A percentile compares a stretch with the other conserved stretches of the same genome.
phyloP scores from a whole-genome alignment of 257 asterid species.

The Scutellaria minor region DNA sequence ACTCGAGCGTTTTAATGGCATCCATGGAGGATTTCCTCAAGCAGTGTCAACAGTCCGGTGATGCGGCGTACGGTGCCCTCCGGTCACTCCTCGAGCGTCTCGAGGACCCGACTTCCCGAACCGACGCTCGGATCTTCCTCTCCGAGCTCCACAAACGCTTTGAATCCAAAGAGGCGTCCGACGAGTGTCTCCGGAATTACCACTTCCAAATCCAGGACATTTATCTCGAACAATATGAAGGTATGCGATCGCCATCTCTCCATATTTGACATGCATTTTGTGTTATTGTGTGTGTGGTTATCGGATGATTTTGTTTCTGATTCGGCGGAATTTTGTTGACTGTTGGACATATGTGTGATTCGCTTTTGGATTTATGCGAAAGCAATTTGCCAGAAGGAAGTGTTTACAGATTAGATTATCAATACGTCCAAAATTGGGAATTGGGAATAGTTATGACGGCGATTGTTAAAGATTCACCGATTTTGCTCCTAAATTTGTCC shows the following conservation, averaged over 20 bases:
- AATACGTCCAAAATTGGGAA: slow-evolving; percentile 22
- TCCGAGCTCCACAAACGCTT: slow-evolving; percentile 78
- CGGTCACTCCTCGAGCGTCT: slow-evolving; percentile 89
- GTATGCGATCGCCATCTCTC: slow-evolving; percentile 40
- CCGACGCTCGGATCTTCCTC: slow-evolving; percentile 84
- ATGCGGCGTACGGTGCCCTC: slow-evolving; percentile 83
- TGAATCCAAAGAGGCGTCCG: slow-evolving; percentile 56
- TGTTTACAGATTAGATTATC: not conserved
- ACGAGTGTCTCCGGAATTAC: slow-evolving; percentile 66
- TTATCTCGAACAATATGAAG: slow-evolving; percentile 79
- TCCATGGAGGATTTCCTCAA: slow-evolving; percentile 79
- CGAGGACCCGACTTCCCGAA: slow-evolving; percentile 80
- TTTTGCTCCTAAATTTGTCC: not conserved
- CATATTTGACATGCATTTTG: slow-evolving; percentile 4
- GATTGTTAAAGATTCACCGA: slow-evolving; percentile 20
- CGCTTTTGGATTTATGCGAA: slow-evolving; percentile 27
- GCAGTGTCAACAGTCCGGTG: slow-evolving; percentile 82
- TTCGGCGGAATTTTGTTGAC: slow-evolving; percentile 12
- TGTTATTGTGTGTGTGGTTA: not conserved
- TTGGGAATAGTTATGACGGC: not conserved
- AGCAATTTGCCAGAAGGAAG: not conserved
- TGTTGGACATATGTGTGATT: not conserved
- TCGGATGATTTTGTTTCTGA: slow-evolving; percentile 27
- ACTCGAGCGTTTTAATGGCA: slow-evolving; percentile 28
- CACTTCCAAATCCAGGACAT: slow-evolving; percentile 88